These are phyloP conservation scores for Lyophyllum shimeji DNA, from an alignment of 768 basidiomycete species.

Conservation along the genomic window DNA sequence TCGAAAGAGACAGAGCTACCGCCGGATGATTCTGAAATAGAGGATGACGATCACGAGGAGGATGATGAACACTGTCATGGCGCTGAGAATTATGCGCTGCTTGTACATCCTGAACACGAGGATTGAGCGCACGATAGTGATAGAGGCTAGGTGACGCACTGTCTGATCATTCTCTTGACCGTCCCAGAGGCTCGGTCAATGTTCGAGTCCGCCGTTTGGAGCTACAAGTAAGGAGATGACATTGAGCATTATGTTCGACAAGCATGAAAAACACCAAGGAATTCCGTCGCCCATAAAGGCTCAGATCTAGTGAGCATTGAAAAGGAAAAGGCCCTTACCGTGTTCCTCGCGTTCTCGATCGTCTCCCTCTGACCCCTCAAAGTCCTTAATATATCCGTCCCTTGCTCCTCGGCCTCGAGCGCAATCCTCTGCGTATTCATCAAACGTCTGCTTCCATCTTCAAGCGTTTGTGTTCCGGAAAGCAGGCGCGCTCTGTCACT, in stretches of 20 bases:
- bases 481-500: constrained; percentile 74
- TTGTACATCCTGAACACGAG: constrained; percentile 77
- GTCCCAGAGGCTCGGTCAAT: constrained; percentile 89
- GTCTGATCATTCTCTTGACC: constrained; percentile 87
- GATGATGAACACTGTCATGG: constrained; percentile 77
- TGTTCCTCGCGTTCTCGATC: constrained; percentile 85
- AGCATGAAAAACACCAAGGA: neutral
- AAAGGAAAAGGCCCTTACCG: constrained; percentile 44
- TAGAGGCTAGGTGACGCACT: constrained; percentile 50
- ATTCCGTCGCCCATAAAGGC: neutral
- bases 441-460: constrained; percentile 73
- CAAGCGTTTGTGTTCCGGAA: constrained; percentile 65
- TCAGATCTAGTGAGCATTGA: neutral
- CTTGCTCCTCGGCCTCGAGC: constrained; percentile 90
- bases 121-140: neutral
- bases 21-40: constrained; percentile 50
- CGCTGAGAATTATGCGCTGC: constrained; percentile 77
- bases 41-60: constrained; percentile 72
- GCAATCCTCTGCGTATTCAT: constrained; percentile 83
- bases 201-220: constrained; percentile 75
- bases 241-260: neutral
- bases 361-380: constrained; percentile 85
- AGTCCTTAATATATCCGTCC: constrained; percentile 82
- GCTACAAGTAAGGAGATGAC: constrained; percentile 38
- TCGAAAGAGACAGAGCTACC: neutral